Base-by-base conservation (phyloP, 148 eudicot genomes). In the Linanthus parryae region DNA sequence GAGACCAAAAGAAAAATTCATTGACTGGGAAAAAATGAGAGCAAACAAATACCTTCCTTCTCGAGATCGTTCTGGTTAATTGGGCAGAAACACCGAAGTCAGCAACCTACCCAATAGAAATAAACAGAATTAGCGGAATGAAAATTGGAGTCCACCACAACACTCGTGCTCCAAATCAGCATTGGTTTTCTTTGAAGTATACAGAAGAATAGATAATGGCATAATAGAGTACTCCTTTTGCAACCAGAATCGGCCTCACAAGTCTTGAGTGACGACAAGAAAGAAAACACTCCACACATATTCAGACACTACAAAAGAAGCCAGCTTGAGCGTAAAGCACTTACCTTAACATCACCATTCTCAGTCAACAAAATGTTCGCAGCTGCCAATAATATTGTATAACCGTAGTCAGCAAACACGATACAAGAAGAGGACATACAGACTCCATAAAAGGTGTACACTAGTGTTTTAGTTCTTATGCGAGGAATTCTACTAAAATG, bases 51-150 rank as follows among this genome's bases (percentile, higher is more conserved):
- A 86, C 97, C 97, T 91, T 91, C 73, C 97, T 80, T 63, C 92
- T 80, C 51, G 97, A 91, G 53, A 91, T 91, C 54, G 97, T 91
- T 63, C 83, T 76, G 37, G 97, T 91, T 59, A 91, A 72, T 61
- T 91, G 95, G 21, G 97, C 95, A 65, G 97, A 91, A 47, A 91
- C 97, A 36, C 97, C 95, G 72, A 91, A 91, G 65, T 91, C 97
- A 63, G 97, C 97, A 62, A 91, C 97, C 97, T 91, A 56, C 66
- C n/a, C n/a, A n/a, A n/a, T n/a, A n/a, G n/a, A n/a, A n/a, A n/a
- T n/a, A n/a, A n/a, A n/a, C n/a, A n/a, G n/a, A n/a, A n/a, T n/a
- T n/a, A n/a, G n/a, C n/a, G n/a, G n/a, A n/a, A n/a, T n/a, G n/a
- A n/a, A n/a, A n/a, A n/a, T n/a, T n/a, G n/a, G n/a, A n/a, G n/a